Base-by-base conservation (phyloP, 768 basidiomycete species). In the Wakefieldia striispora region DNA sequence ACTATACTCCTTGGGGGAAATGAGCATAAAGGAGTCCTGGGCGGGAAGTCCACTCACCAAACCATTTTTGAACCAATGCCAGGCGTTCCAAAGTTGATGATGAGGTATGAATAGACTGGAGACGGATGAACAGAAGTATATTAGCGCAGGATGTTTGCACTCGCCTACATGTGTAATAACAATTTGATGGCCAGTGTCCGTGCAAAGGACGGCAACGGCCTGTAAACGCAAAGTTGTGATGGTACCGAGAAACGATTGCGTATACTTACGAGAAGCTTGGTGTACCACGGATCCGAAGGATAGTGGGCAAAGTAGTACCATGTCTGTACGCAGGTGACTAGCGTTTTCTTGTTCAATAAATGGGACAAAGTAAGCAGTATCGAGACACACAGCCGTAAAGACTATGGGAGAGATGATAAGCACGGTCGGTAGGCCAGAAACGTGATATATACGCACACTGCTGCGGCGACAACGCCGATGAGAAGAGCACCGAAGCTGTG, bases 291-390 rank as follows among this genome's bases (percentile, higher is more conserved):
- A 59, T 83, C 82, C 21, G 64, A 68, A 45, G 78, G 75, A 57
- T 82, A 70, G 3, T 50, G 73, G 14, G 65, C 70, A 48, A 64
- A 82, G 56, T 83, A 84, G 53, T 76, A 81, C 71, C 73, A 80
- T 1, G 74, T 71, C 60, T 84, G 82, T 24, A 82, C 64, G 35
- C 70, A 70, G 7, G 78, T 78, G n/a, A 82, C 82, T 84, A 38
- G 43, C 2, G 48, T 17, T 26, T 20, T n/a, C 10, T 16, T n/a
- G 24, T 17, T 57, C 31, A 38, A 51, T 4, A 29, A 29, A 12
- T 12, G 9, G 14, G 13, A 14, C 0, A 38, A 6, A 33, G 20
- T 26, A 6, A 35, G 20, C 13, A 14, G 14, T 13, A 29, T n/a
- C 17, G 24, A 2, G 37, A 59, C 68, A 10, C 47, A 80, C 80